phyloP scores from a whole-genome alignment of 1,284 basidiomycete species.

The Rhodotorula sp. region DNA sequence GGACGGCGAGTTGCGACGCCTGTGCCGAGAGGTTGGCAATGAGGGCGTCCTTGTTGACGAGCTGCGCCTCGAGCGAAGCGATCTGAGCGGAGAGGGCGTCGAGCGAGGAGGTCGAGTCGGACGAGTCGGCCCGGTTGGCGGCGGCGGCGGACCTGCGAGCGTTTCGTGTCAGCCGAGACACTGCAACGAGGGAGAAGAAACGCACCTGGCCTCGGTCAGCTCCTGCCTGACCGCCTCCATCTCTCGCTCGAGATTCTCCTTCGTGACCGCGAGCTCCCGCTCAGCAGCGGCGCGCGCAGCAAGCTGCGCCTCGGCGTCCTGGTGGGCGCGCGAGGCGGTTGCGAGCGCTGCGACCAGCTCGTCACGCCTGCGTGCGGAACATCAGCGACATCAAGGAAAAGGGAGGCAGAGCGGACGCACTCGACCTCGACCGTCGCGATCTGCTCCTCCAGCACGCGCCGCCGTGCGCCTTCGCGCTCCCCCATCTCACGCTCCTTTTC shows the following conservation, averaged over 20 bases:
- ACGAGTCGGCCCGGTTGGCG: not conserved
- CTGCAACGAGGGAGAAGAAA: not conserved
- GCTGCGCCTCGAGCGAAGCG: slow-evolving; percentile 2
- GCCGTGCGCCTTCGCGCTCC: not conserved
- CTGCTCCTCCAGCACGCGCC: not conserved
- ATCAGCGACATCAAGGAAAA: not conserved
- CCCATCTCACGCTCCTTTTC: not conserved
- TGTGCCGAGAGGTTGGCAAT: not conserved
- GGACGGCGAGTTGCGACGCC: not conserved
- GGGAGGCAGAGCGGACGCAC: not conserved
- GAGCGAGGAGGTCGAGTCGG: not conserved
- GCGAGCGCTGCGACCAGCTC: not conserved
- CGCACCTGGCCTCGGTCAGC: not conserved
- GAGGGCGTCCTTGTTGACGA: not conserved
- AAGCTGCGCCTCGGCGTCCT: not conserved
- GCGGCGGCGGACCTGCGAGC: not conserved
- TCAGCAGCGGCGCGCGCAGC: not conserved
- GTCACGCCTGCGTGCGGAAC: not conserved
- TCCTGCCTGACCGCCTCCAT: not conserved
- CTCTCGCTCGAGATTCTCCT: not conserved
- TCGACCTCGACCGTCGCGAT: not conserved
- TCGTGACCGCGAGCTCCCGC: not conserved
- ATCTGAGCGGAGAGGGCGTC: not conserved
- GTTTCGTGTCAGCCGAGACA: not conserved
- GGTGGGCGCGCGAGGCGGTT: not conserved